A percentile compares a stretch with the other conserved stretches of the same genome.
phyloP scores from a whole-genome alignment of 768 basidiomycete genomes.

The Lactifluus pinguis region DNA sequence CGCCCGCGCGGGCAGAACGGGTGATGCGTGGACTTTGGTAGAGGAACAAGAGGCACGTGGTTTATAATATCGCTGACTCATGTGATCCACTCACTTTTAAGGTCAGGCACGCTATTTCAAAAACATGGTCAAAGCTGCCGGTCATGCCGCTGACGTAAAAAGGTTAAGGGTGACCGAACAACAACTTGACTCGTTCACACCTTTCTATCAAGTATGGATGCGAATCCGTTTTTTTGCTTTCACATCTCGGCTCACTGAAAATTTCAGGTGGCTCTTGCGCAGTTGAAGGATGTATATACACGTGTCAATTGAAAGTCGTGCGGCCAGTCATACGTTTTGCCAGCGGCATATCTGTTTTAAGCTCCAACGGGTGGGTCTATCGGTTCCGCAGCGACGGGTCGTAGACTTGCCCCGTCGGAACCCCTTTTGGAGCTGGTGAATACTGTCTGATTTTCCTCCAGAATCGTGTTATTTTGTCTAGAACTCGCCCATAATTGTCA shows the following conservation, averaged over 20 bases:
- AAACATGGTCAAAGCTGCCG: conserved; percentile 16
- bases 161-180: neutral
- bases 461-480: neutral
- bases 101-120: conserved; percentile 19
- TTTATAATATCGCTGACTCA: neutral
- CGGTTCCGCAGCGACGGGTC: no score
- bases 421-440: neutral
- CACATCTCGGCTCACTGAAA: neutral
- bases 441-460: no score
- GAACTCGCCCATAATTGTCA: neutral
- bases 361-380: neutral
- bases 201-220: conserved; percentile 14
- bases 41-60: conserved; percentile 79
- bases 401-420: no score
- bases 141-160: neutral
- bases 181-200: conserved; percentile 7
- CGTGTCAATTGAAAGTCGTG: neutral
- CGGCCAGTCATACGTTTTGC: neutral
- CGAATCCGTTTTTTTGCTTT: neutral
- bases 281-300: conserved; percentile 11
- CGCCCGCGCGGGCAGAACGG: conserved; percentile 81
- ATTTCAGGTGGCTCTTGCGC: conserved; percentile 8
- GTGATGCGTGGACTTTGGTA: conserved; percentile 90
- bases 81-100: neutral
- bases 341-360: neutral